A percentile compares a stretch with the other conserved stretches of the same genome.
Evolutionary conservation across 1,284 basidiomycete genomes (phyloP).

Genomic region (Rugosomyces carneus): DNA sequence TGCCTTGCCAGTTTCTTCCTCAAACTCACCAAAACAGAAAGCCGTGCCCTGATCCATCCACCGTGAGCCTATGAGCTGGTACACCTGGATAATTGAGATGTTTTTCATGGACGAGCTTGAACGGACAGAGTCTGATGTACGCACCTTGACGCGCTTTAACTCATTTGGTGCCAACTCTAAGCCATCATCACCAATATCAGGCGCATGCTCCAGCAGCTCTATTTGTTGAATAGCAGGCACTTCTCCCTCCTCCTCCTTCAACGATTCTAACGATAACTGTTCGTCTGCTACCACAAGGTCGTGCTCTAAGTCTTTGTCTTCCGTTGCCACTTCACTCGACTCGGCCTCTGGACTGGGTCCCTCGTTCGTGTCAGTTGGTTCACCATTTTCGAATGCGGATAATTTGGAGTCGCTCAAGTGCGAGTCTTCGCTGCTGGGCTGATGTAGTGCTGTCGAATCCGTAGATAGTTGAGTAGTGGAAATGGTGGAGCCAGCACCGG

Average conservation of each 20-base stretch:
- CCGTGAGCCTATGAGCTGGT: constrained; percentile 81
- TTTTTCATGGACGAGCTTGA: background rate
- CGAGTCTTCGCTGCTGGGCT: constrained; percentile 17
- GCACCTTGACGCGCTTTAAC: constrained; percentile 47
- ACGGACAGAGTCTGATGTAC: constrained; percentile 14
- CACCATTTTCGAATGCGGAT: constrained; percentile 5
- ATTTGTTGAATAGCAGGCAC: constrained; percentile 31
- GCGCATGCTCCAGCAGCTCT: constrained; percentile 33
- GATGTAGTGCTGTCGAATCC: constrained; percentile 21
- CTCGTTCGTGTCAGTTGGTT: constrained; percentile 10
- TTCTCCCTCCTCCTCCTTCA: constrained; percentile 27
- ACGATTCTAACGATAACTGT: constrained; percentile 19
- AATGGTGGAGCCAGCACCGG: constrained; percentile 26
- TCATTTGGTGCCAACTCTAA: constrained; percentile 39
- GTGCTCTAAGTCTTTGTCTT: constrained; percentile 16
- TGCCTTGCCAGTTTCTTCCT: constrained; percentile 73
- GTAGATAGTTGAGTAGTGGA: constrained; percentile 20
- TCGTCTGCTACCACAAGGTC: constrained; percentile 13
- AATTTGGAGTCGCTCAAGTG: constrained; percentile 12
- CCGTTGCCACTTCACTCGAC: constrained; percentile 8
- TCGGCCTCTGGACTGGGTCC: constrained; percentile 3
- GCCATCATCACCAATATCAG: constrained; percentile 30
- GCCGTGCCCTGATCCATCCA: constrained; percentile 96
- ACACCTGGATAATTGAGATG: constrained; percentile 55
- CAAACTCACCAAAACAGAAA: constrained; percentile 85